Base-by-base conservation (phyloP, 2,329 filamentous ascomycete species). In the Aspergillus puulaauensis region DNA sequence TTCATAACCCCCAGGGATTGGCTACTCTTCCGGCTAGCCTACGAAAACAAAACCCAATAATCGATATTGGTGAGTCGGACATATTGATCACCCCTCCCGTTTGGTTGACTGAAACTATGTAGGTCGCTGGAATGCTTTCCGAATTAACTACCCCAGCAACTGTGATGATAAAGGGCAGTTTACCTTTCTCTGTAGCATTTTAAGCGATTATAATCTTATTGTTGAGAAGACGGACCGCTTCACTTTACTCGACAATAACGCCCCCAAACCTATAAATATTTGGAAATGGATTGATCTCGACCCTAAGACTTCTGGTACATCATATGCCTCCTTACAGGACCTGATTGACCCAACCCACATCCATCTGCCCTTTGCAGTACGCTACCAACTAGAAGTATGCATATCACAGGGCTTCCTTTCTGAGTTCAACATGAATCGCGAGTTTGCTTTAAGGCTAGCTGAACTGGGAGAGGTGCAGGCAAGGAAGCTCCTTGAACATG, bases 341-440 rank as follows among this genome's bases (percentile, higher is more conserved):
- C 61, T 77, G 39, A 63, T 65, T 63, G 59, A 72, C 21, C 61
- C 70, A 21, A 64, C 61, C 9, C 73, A 75, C 61, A 65, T 78
- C 31, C 63, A 75, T 54, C 78, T 93, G 4, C 77, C 84, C 0
- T 97, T 92, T 60, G 77, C 86, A 1, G 84, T 96, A 1, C 84
- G 91, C 15, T 99, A 98, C 69, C 92, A 96, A 70, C 83, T 99
- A 0, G 93, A 99, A 72, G 93, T 91, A 0, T 98, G 93, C 70
- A 82, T 98, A n/a, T 96, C 93, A 0, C 85, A 89, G 27, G 86
- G 87, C 0, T 80, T 86, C 23, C 76, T 99, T 12, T 88, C 88
- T 53, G 93, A 97, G 71, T 85, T 91, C 69, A 89, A 83, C 47
- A 82, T 98, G 45, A 82, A 79, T 1, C 70, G 74, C 1, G 80